Evolutionary conservation across 192 early-diverging fungal genomes (phyloP).

Genomic region (Coemansia sp.): DNA sequence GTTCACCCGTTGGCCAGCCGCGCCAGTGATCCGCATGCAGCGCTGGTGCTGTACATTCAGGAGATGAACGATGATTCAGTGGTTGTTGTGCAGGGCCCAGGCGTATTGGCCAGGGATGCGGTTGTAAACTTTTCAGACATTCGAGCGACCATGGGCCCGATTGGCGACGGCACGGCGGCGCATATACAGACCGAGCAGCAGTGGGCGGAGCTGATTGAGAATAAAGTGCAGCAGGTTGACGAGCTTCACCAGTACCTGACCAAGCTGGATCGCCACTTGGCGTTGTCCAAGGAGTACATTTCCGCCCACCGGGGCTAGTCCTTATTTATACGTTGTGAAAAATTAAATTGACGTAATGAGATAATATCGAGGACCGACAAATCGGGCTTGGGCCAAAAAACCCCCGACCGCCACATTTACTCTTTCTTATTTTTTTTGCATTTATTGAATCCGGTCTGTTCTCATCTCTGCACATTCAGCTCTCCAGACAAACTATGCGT

Average conservation of each 20-base stretch:
- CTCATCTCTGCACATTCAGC: not conserved
- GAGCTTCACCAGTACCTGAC: constrained; percentile 17
- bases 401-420: too few species aligned
- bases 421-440: too few species aligned
- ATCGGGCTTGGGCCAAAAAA: too few species aligned
- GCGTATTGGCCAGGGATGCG: constrained; percentile 5
- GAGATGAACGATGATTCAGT: constrained; percentile 27
- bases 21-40: constrained; percentile 2
- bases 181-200: constrained; percentile 14
- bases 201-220: constrained; percentile 21
- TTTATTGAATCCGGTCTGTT: too few species aligned
- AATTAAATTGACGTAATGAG: too few species aligned
- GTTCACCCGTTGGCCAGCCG: constrained; percentile 19
- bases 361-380: too few species aligned
- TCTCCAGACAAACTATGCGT: not conserved
- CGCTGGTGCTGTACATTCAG: constrained; percentile 31
- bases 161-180: not conserved
- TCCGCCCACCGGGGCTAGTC: constrained; percentile 15
- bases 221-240: constrained; percentile 15
- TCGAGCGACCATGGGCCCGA: not conserved
- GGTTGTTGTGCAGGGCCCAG: constrained; percentile 21
- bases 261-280: constrained; percentile 39
- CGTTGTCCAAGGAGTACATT: constrained; percentile 36
- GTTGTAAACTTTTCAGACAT: not conserved
- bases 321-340: not conserved